Percentiles rank a stretch among this genome's conserved stretches.
These are phyloP conservation scores for Trypethelium eluteriae DNA, from an alignment of 495 filamentous ascomycete species.

Conservation along the genomic window DNA sequence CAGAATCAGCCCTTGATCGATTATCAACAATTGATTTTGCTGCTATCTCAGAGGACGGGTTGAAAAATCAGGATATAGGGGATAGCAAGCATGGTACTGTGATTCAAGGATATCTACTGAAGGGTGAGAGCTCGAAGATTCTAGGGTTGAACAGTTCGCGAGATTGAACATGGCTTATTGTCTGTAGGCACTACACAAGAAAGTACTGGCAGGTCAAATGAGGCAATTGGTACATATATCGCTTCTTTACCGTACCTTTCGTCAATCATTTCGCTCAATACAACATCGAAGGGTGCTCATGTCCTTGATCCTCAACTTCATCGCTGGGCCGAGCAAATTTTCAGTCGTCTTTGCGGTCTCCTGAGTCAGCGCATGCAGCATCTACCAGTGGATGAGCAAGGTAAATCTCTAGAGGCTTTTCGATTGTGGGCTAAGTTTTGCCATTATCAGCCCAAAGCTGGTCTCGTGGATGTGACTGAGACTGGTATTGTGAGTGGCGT, in stretches of 20 bases:
- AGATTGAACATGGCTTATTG: constrained; percentile 7
- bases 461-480: background rate
- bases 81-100: background rate
- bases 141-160: background rate
- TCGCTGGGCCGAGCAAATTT: constrained; percentile 68
- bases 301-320: constrained; percentile 49
- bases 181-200: constrained; percentile 51
- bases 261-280: constrained; percentile 32
- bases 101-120: constrained; percentile 5
- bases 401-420: background rate
- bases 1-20: constrained; percentile 49
- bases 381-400: background rate
- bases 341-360: constrained; percentile 55
- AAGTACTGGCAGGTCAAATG: constrained; percentile 43
- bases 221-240: constrained; percentile 56
- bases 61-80: background rate
- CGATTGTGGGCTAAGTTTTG: constrained; percentile 8
- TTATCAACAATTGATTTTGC: constrained; percentile 41
- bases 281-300: background rate
- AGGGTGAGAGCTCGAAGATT: background rate
- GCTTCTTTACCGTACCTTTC: constrained; percentile 54
- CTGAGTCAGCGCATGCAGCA: background rate
- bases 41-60: background rate
- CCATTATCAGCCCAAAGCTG: constrained; percentile 5
- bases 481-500: constrained; percentile 8